Evolutionary conservation across 768 basidiomycete species (phyloP).

Genomic region (Pholiota molesta): DNA sequence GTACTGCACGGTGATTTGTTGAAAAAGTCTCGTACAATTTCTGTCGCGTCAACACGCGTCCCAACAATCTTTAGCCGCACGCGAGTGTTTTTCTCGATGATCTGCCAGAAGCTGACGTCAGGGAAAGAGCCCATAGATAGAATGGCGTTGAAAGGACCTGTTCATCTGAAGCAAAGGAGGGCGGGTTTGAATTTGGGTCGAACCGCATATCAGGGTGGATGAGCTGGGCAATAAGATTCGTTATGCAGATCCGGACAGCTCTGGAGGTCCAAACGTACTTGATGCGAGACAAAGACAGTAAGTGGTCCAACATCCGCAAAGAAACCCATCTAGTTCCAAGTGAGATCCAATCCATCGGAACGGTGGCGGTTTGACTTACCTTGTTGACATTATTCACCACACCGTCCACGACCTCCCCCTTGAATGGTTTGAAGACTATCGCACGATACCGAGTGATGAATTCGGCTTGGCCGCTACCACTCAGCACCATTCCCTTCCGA

Average conservation of each 20-base stretch:
- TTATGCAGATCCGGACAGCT: background rate
- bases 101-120: slow-evolving; percentile 42
- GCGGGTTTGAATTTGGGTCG: slow-evolving; percentile 96
- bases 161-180: slow-evolving; percentile 90
- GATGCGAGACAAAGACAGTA: slow-evolving; percentile 93
- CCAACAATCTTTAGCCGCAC: slow-evolving; percentile 98
- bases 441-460: slow-evolving; percentile 94
- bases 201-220: slow-evolving; percentile 94
- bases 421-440: slow-evolving; percentile 99
- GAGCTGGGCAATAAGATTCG: slow-evolving; percentile 51
- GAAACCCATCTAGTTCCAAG: slow-evolving; percentile 84
- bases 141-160: slow-evolving; percentile 49
- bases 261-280: slow-evolving; percentile 53
- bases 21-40: slow-evolving; percentile 71
- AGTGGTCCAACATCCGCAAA: slow-evolving; percentile 96
- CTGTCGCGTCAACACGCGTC: slow-evolving; percentile 95
- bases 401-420: slow-evolving; percentile 97
- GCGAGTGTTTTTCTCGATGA: slow-evolving; percentile 91
- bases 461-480: slow-evolving; percentile 93
- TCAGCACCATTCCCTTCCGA: slow-evolving; percentile 90
- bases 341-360: background rate
- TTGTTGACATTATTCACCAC: slow-evolving; percentile 95
- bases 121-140: background rate
- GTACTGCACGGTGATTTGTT: background rate
- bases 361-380: slow-evolving; percentile 53